Percentiles rank a stretch among this genome's conserved stretches.
phyloP scores from a whole-genome alignment of 2,329 filamentous ascomycete species.

The Tolypocladium ovalisporum region DNA sequence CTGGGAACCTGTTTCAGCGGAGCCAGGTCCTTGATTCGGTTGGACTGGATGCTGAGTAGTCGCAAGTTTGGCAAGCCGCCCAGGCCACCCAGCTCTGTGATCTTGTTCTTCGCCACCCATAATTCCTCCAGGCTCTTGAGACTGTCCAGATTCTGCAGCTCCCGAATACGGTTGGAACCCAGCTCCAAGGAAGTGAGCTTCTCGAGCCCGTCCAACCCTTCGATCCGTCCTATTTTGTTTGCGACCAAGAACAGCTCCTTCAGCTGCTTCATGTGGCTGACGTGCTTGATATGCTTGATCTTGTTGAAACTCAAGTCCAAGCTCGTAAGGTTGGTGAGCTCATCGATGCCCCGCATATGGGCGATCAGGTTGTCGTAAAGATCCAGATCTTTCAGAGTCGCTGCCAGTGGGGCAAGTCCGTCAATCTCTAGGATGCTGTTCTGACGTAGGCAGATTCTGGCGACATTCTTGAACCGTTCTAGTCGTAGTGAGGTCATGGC shows the following conservation, averaged over 20 bases:
- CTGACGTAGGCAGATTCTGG: conserved; percentile 80
- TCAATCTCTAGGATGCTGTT: conserved; percentile 78
- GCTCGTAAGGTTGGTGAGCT: conserved; percentile 61
- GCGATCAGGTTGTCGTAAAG: conserved; percentile 93
- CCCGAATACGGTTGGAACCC: conserved; percentile 81
- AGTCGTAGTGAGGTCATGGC: conserved; percentile 71
- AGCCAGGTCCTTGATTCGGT: conserved; percentile 70
- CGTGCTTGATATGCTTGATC: conserved; percentile 93
- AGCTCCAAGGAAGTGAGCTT: conserved; percentile 78
- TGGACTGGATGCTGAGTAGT: conserved; percentile 90
- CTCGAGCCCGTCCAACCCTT: conserved; percentile 65
- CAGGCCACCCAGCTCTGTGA: conserved; percentile 70
- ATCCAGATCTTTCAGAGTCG: conserved; percentile 72
- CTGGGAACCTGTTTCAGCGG: conserved; percentile 63
- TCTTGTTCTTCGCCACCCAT: conserved; percentile 96
- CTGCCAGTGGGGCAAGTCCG: conserved; percentile 54
- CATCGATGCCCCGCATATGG: conserved; percentile 75
- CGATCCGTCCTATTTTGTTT: conserved; percentile 85
- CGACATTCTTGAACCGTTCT: conserved; percentile 68
- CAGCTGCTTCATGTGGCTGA: conserved; percentile 66
- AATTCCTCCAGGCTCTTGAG: conserved; percentile 73
- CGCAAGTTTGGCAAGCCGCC: conserved; percentile 66
- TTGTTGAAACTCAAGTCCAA: conserved; percentile 98
- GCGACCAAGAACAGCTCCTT: conserved; percentile 86
- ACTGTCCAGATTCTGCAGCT: conserved; percentile 75